A percentile compares a stretch with the other conserved stretches of the same genome.
These are phyloP conservation scores for Heliamphora exappendiculata DNA, from an alignment of 148 eudicot genomes.

Conservation along the genomic window DNA sequence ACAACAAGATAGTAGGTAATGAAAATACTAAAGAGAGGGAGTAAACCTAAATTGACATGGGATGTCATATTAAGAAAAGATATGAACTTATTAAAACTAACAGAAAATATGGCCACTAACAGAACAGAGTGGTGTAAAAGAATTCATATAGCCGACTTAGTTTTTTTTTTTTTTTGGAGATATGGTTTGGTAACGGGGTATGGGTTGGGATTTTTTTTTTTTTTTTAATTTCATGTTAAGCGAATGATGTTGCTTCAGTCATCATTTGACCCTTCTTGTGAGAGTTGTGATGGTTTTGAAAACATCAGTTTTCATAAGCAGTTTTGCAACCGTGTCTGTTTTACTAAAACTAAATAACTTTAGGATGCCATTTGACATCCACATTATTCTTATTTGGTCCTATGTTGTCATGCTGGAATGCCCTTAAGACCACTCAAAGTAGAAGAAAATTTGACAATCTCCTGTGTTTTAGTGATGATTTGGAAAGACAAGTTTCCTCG, in stretches of 20 bases:
- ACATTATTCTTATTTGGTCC: too few species aligned
- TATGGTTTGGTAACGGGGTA: too few species aligned
- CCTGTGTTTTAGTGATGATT: neutral
- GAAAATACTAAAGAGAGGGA: too few species aligned
- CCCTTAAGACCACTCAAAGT: neutral
- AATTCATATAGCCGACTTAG: too few species aligned
- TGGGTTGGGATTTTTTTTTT: too few species aligned
- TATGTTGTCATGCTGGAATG: too few species aligned
- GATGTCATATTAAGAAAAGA: too few species aligned
- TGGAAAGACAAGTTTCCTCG: neutral
- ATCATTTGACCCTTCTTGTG: neutral
- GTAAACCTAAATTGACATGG: too few species aligned
- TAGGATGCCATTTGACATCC: neutral
- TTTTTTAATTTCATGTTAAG: neutral
- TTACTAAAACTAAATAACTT: neutral
- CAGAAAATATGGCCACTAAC: too few species aligned
- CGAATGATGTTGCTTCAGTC: neutral
- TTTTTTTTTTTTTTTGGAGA: neutral
- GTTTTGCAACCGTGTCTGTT: neutral
- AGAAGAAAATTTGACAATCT: neutral
- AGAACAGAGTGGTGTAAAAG: too few species aligned
- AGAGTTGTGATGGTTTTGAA: neutral
- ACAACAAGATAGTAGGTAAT: too few species aligned
- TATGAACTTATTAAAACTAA: too few species aligned
- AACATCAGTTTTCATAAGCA: neutral